Conservation (phyloP, 1,284 basidiomycete species). For the Naganishia sp. region DNA sequence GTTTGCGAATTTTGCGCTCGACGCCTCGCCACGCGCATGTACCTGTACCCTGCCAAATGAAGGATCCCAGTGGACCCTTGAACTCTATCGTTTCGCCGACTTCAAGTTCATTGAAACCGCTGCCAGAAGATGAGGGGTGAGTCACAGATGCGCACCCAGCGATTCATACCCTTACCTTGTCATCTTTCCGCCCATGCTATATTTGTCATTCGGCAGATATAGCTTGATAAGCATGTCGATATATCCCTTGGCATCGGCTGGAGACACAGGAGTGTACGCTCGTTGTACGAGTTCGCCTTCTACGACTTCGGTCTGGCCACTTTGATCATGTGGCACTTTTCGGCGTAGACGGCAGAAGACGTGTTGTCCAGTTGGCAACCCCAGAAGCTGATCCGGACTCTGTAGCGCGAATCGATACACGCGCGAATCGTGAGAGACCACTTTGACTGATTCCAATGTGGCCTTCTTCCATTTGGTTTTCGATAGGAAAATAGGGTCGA, state of each 20-base stretch:
- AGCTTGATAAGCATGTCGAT: constrained; percentile 65
- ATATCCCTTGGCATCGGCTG: constrained; percentile 56
- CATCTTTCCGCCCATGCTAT: constrained; percentile 63
- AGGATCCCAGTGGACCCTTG: constrained; percentile 67
- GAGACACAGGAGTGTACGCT: constrained; percentile 66
- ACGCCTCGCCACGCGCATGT: constrained; percentile 55
- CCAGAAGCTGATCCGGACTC: constrained; percentile 57
- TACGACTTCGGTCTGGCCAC: constrained; percentile 21
- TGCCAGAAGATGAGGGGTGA: neutral
- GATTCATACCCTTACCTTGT: constrained; percentile 45
- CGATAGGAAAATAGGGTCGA: constrained; percentile 56
- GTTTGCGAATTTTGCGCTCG: constrained; percentile 53
- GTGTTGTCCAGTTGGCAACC: constrained; percentile 67
- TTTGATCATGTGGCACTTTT: constrained; percentile 45
- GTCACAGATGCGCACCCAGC: neutral
- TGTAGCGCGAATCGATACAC: constrained; percentile 63
- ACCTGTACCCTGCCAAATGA: constrained; percentile 60
- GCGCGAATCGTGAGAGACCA: constrained; percentile 60
- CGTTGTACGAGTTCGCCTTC: constrained; percentile 61
- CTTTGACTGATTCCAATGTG: constrained; percentile 55
- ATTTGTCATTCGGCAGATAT: constrained; percentile 57
- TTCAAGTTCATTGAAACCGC: constrained; percentile 58
- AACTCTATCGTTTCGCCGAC: constrained; percentile 62
- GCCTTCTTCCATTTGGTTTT: constrained; percentile 61
- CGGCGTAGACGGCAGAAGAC: constrained; percentile 60